A percentile compares a stretch with the other conserved stretches of the same genome.
Evolutionary conservation across 768 basidiomycete species (phyloP).

Genomic region (Lentinula guzmanii): DNA sequence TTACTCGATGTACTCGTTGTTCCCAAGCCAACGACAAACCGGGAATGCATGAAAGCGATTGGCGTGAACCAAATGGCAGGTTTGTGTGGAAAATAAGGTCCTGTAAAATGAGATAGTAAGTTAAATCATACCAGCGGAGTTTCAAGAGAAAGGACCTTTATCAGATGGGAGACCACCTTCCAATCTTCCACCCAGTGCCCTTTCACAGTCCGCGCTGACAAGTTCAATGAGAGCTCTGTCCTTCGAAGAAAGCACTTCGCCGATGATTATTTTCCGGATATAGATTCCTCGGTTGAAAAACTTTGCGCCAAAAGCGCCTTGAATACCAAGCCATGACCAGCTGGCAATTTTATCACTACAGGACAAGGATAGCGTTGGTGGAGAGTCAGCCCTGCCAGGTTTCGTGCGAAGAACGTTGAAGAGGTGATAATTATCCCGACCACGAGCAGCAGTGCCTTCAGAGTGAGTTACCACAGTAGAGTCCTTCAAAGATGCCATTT

Average conservation of each 20-base stretch:
- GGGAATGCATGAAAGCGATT: constrained; percentile 55
- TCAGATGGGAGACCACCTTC: constrained; percentile 18
- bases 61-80: constrained; percentile 57
- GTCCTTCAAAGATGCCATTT: constrained; percentile 67
- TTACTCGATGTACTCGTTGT: constrained; percentile 47
- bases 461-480: constrained; percentile 26
- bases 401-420: constrained; percentile 85
- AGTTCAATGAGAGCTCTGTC: constrained; percentile 26
- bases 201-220: constrained; percentile 56
- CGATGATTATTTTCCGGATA: constrained; percentile 59
- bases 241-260: constrained; percentile 42
- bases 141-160: not conserved
- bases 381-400: constrained; percentile 88
- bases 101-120: not conserved
- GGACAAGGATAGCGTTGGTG: constrained; percentile 78
- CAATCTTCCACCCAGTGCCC: constrained; percentile 63
- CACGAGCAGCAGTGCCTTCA: constrained; percentile 42
- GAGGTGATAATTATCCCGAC: constrained; percentile 73
- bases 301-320: constrained; percentile 68
- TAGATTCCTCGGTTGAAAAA: constrained; percentile 55
- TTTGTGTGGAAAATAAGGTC: constrained; percentile 39
- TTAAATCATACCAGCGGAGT: not conserved
- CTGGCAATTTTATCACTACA: constrained; percentile 93
- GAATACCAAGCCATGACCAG: constrained; percentile 82
- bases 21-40: constrained; percentile 21